Evolutionary conservation across 139 green algal genomes (phyloP), one percentile per base, ranked within the genome.

Genomic region (Auxenochlorella pyrenoidosa): DNA sequence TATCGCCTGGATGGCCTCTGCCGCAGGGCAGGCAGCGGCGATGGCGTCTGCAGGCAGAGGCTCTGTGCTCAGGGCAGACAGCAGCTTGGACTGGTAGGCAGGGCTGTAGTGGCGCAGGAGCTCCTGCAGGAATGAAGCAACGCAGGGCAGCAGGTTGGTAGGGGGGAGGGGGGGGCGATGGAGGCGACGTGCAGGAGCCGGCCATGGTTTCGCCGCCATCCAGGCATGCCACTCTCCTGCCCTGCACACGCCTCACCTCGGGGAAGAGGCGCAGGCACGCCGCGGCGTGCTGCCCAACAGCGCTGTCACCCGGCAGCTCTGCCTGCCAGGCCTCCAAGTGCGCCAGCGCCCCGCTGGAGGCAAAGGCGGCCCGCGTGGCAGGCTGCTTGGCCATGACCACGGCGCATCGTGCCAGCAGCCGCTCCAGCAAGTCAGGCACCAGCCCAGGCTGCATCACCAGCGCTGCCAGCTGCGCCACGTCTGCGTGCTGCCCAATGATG

Each of bases 261-360:
- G 79, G 79, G 59, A 84, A 84, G 36, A 84, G 79, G 79, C 40
- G 54, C 79, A 84, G 79, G 79, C 79, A 84, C 54, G 79, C 79
- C 13, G 54, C 59, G 13, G 72, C 36, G 34, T 84, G 79, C 79
- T 84, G 47, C 13, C n/a, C 38, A 40, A 59, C 38, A 40, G 22
- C 24, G 36, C 26, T 30, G 79, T 58, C 58, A 1, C 54, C n/a
- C 28, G 75, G 44, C 43, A 81, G 43, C 75, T 59, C 28, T 63
- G 51, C 79, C 40, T 65, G 32, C 22, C 28, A 38, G 2, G 59
- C 24, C 18, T 75, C 59, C 79, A 84, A 38, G 51, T 34, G 58
- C 12, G 58, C 63, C 16, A 86, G 63, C 16, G 81, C 83, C 6
- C 75, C 83, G 59, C 59, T 83, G 40, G 83, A 63, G 1, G 72